phyloP scores from a whole-genome alignment of 441 rosid genomes.

The Capsella rubella region DNA sequence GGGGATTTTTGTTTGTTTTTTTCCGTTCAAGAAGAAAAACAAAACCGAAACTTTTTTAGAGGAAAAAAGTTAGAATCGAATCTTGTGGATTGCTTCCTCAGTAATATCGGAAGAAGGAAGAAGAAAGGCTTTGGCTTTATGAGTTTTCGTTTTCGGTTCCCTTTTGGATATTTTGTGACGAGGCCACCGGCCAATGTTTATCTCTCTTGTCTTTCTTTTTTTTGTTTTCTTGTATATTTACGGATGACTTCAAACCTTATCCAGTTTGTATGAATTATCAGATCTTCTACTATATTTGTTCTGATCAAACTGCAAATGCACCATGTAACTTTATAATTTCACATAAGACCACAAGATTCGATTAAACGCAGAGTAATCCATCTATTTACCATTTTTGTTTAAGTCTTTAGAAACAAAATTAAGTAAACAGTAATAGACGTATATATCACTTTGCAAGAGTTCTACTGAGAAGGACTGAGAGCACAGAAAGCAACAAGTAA shows the following conservation, averaged over 20 bases:
- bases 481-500: constrained; percentile 1
- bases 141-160: constrained; percentile 2
- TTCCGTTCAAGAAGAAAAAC: background rate
- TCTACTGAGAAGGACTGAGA: constrained; percentile 1
- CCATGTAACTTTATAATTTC: too few species aligned
- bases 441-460: constrained; percentile 33
- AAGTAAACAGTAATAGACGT: background rate
- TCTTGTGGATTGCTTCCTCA: constrained; percentile 18
- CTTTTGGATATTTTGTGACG: constrained; percentile 37
- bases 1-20: constrained; percentile 1
- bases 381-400: too few species aligned
- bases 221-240: background rate
- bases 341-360: too few species aligned
- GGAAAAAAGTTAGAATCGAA: constrained; percentile 24
- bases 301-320: background rate
- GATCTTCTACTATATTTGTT: background rate
- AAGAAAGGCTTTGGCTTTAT: constrained; percentile 29
- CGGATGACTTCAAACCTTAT: constrained; percentile 11
- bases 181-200: constrained; percentile 44
- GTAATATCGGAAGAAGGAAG: constrained; percentile 14
- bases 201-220: constrained; percentile 20
- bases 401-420: background rate
- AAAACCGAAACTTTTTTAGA: background rate
- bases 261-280: background rate
- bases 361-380: too few species aligned